Percentiles rank a stretch among this genome's conserved stretches.
Evolutionary conservation across 2,329 filamentous ascomycete genomes (phyloP).

Genomic region (Hypomyces perniciosus): DNA sequence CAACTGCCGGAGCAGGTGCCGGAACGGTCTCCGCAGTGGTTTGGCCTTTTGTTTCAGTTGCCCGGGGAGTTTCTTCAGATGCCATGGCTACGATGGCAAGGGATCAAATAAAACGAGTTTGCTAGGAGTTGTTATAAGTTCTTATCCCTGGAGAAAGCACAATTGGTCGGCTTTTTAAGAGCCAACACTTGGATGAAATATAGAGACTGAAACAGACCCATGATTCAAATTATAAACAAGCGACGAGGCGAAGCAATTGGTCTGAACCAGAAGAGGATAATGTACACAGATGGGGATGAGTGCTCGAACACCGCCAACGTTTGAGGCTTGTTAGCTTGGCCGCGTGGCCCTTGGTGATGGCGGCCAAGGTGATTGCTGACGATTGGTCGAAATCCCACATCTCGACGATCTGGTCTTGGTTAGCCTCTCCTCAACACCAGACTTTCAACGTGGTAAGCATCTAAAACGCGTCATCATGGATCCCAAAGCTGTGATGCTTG

Average conservation of each 20-base stretch:
- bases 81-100: not conserved
- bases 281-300: no score
- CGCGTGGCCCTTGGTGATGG: not conserved
- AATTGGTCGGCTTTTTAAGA: no score
- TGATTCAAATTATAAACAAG: no score
- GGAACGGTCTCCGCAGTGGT: constrained; percentile 3
- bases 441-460: not conserved
- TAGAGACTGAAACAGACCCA: no score
- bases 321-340: no score
- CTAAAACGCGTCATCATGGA: not conserved
- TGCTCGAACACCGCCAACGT: no score
- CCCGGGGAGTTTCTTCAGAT: constrained; percentile 11
- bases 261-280: no score
- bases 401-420: not conserved
- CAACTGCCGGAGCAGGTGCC: not conserved
- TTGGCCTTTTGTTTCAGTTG: constrained; percentile 20
- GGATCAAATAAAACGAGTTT: not conserved
- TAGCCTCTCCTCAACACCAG: no score
- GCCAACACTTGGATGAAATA: no score
- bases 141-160: no score
- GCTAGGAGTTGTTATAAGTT: not conserved
- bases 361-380: not conserved
- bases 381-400: not conserved
- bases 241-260: no score
- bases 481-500: not conserved